Conservation (phyloP, 2,329 filamentous ascomycete genomes). For the Delphinella strobiligena region DNA sequence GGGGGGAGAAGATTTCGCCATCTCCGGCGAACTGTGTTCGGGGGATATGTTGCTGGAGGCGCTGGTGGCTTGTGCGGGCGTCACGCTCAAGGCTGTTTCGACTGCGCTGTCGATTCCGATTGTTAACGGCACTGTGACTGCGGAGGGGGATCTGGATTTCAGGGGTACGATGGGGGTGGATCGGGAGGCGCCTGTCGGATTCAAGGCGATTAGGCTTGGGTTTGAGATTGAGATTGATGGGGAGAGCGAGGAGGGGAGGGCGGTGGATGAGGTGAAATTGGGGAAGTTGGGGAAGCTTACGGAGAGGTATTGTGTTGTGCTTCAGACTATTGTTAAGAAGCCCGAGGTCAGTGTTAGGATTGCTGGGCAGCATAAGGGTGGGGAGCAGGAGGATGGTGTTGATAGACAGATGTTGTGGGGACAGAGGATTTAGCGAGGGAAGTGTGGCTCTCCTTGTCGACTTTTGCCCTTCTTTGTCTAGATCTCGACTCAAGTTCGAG, state of each 20-base stretch:
- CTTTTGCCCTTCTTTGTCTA: too few species aligned
- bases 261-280: slow-evolving; percentile 30
- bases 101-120: slow-evolving; percentile 35
- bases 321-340: slow-evolving; percentile 28
- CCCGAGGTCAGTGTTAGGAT: slow-evolving; percentile 23
- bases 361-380: slow-evolving; percentile 14
- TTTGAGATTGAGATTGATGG: slow-evolving; percentile 31
- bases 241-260: slow-evolving; percentile 17
- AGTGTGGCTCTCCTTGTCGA: too few species aligned
- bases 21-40: slow-evolving; percentile 37
- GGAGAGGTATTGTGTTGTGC: slow-evolving; percentile 37
- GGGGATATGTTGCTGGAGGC: slow-evolving; percentile 40
- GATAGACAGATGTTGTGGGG: neutral
- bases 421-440: neutral
- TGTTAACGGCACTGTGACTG: slow-evolving; percentile 28
- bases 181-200: slow-evolving; percentile 32
- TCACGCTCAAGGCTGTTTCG: slow-evolving; percentile 39
- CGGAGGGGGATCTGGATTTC: slow-evolving; percentile 38
- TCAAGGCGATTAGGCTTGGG: slow-evolving; percentile 32
- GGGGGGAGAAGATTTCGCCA: slow-evolving; percentile 29
- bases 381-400: slow-evolving; percentile 10
- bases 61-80: slow-evolving; percentile 38
- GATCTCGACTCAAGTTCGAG: too few species aligned
- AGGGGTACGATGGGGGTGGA: slow-evolving; percentile 38
- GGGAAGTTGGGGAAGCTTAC: slow-evolving; percentile 36